Base-by-base conservation (phyloP, 2,329 filamentous ascomycete species). In the Chaetomiaceae sp. region DNA sequence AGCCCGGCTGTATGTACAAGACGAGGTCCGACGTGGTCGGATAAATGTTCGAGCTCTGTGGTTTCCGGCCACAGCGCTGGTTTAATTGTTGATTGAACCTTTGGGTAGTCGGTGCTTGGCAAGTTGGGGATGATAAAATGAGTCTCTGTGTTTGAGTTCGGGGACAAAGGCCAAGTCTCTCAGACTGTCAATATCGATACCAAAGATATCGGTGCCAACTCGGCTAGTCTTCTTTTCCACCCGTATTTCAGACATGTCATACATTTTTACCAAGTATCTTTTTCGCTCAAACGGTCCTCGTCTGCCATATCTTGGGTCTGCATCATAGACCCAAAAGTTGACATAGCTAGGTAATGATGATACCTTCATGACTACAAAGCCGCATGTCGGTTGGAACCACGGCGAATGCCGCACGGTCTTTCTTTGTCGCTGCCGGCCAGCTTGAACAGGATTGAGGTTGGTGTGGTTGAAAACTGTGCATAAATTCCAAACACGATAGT, bases 31-130 rank as follows among this genome's bases (percentile, higher is more conserved):
- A 56, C 50, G 30, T 49, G 34, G 36, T 20, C 36, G 4, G 38
- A 42, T 2, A 61, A 20, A 1, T 53, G 59, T n/a, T 55, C 53
- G 9, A 61, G 20, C 50, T 61, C 55, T 1, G 42, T 41, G 8
- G 60, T 27, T 8, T 55, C 45, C 5, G 46, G 49, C 9, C 55
- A 46, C 4, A 44, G 6, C 8, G 55, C 29, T 2, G 48, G n/a
- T n/a, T n/a, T n/a, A n/a, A n/a, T n/a, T 58, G 11, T 45, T 42
- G 42, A 53, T n/a, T 14, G 9, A 8, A 4, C n/a, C 47, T n/a
- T 33, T 11, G 18, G 29, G 16, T 23, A 51, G 21, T 16, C 38
- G 21, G 27, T 23, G 46, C 18, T 33, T 27, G 8, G 21, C 33
- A 25, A 51, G 49, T 1, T 14, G 41, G 8, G 37, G 47, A 9